phyloP scores from a whole-genome alignment of 2,329 filamentous ascomycete genomes.

The Aspergillaceae sp. region DNA sequence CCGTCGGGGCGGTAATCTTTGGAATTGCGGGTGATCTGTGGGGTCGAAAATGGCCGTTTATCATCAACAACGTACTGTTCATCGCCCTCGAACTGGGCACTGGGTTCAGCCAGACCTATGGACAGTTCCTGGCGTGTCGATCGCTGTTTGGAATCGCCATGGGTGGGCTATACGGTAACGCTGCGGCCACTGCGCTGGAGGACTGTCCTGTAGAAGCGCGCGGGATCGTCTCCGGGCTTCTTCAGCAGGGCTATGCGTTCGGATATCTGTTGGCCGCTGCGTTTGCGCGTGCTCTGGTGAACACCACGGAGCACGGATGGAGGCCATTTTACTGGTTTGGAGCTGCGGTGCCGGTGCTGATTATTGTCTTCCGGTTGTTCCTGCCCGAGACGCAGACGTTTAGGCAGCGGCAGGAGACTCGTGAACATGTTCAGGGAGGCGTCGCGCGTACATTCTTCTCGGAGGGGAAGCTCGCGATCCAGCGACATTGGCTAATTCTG shows the following conservation, averaged over 20 bases:
- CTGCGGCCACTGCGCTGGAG: constrained; percentile 54
- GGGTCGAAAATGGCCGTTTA: constrained; percentile 52
- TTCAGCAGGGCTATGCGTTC: constrained; percentile 57
- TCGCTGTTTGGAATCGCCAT: constrained; percentile 57
- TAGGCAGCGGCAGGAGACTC: constrained; percentile 54
- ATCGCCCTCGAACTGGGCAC: constrained; percentile 53
- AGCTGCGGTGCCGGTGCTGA: constrained; percentile 66
- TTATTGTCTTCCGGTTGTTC: constrained; percentile 69
- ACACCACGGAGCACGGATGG: constrained; percentile 74
- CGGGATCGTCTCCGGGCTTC: constrained; percentile 53
- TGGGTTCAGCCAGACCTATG: constrained; percentile 51
- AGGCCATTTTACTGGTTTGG: constrained; percentile 85
- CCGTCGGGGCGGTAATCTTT: constrained; percentile 51
- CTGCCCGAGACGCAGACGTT: constrained; percentile 73
- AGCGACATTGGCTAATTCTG: constrained; percentile 70
- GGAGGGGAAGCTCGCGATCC: constrained; percentile 71
- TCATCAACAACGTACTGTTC: constrained; percentile 54
- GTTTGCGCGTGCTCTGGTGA: constrained; percentile 42
- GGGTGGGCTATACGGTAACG: constrained; percentile 56
- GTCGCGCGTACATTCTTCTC: constrained; percentile 60
- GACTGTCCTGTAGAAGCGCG: constrained; percentile 52
- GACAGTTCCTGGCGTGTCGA: constrained; percentile 50
- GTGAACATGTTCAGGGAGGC: constrained; percentile 48
- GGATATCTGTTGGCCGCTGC: constrained; percentile 55
- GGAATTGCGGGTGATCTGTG: constrained; percentile 46